A percentile compares a stretch with the other conserved stretches of the same genome.
phyloP scores from a whole-genome alignment of 2,329 filamentous ascomycete genomes.

The Diaporthe aspalathi region DNA sequence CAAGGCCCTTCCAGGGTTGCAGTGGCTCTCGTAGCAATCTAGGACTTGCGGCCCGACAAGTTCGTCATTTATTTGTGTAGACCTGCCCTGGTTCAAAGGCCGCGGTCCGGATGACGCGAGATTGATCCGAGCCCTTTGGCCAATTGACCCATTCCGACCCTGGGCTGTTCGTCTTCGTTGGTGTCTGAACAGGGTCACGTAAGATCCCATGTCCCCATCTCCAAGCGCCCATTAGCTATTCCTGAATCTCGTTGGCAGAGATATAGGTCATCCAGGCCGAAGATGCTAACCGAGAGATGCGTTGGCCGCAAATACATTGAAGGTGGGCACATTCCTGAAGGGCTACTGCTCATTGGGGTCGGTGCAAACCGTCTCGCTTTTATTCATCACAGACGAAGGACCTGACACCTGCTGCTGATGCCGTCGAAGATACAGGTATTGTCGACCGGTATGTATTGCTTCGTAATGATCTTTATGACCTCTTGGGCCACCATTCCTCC shows the following conservation, averaged over 20 bases:
- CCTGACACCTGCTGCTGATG: constrained; percentile 70
- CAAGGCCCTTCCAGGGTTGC: constrained; percentile 31
- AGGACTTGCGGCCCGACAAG: constrained; percentile 40
- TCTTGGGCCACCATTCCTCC: constrained; percentile 98
- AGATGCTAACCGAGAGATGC: constrained; percentile 10
- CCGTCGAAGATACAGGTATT: constrained; percentile 79
- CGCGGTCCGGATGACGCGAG: constrained; percentile 35
- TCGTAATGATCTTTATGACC: constrained; percentile 87
- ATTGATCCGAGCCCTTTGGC: constrained; percentile 5
- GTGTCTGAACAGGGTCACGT: constrained; percentile 3
- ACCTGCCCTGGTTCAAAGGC: constrained; percentile 18
- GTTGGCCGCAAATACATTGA: neutral
- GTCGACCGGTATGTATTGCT: constrained; percentile 78
- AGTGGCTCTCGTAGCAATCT: constrained; percentile 31
- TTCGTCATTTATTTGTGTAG: constrained; percentile 31
- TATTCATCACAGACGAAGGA: constrained; percentile 61
- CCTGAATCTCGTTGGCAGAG: constrained; percentile 17
- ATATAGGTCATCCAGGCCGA: constrained; percentile 29
- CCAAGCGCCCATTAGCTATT: constrained; percentile 20
- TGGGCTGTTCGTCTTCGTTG: constrained; percentile 3
- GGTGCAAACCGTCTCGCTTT: neutral
- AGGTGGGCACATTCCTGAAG: neutral
- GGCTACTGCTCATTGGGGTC: neutral
- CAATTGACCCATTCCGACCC: constrained; percentile 5
- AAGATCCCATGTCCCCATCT: constrained; percentile 4